Evolutionary conservation across 169 alveolate genomes (phyloP).

Genomic region (Plasmodium berghei): DNA sequence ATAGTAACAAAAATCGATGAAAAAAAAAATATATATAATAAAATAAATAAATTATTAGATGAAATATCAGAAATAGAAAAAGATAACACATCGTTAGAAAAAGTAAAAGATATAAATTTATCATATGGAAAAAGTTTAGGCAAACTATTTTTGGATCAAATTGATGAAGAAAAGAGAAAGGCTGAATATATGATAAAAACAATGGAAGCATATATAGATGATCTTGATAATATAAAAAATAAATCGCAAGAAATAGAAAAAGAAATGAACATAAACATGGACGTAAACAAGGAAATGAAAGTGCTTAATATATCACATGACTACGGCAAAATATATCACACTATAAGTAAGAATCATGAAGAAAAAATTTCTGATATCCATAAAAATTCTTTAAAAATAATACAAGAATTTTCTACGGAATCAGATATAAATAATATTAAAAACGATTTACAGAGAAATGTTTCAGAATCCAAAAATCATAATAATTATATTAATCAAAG

Average conservation of each 20-base stretch:
- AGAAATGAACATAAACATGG: no score
- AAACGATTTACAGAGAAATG: background rate
- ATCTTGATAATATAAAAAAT: background rate
- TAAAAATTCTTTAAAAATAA: no score
- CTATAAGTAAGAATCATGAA: background rate
- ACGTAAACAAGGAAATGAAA: no score
- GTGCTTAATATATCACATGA: background rate
- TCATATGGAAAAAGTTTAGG: conserved; percentile 14
- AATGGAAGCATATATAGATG: background rate
- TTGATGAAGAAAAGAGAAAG: background rate
- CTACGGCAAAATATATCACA: background rate
- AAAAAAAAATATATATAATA: background rate
- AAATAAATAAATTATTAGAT: background rate
- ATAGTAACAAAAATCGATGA: no score
- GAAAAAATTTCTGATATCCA: no score
- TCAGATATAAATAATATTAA: background rate
- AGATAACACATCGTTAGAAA: background rate
- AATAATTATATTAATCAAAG: background rate
- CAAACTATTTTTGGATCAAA: background rate
- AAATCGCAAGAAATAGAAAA: no score
- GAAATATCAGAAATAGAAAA: conserved; percentile 1
- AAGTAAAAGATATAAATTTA: background rate
- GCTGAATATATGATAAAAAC: background rate
- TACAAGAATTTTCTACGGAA: no score
- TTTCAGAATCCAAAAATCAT: background rate